These are phyloP conservation scores for Epichloe bromicola DNA, from an alignment of 2,329 filamentous ascomycete species.

Conservation along the genomic window DNA sequence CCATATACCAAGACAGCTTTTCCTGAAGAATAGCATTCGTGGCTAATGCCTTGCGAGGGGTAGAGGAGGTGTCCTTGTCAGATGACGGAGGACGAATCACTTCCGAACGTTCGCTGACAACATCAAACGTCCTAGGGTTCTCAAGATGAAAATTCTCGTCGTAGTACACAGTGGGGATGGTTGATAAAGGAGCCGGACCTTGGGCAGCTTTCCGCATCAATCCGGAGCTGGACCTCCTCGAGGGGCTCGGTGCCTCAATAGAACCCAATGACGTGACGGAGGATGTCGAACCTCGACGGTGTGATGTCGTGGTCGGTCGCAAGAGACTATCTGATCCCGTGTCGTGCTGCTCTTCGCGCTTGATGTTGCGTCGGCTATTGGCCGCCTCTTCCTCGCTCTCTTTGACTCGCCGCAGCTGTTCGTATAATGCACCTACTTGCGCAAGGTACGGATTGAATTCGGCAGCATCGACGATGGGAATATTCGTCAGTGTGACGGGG, in stretches of 20 bases:
- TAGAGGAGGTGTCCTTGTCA: slow-evolving; percentile 44
- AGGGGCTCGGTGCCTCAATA: slow-evolving; percentile 30
- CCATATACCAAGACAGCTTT: slow-evolving; percentile 99
- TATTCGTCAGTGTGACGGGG: slow-evolving; percentile 86
- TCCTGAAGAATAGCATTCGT: slow-evolving; percentile 97
- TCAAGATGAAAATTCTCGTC: slow-evolving; percentile 91
- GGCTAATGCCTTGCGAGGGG: slow-evolving; percentile 71
- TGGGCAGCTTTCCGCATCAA: slow-evolving; percentile 49
- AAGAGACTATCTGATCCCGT: slow-evolving; percentile 30
- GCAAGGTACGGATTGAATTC: slow-evolving; percentile 76
- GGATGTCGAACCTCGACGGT: slow-evolving; percentile 24
- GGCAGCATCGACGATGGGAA: slow-evolving; percentile 64
- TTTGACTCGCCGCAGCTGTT: slow-evolving; percentile 75
- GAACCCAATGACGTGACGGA: slow-evolving; percentile 38
- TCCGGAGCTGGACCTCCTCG: slow-evolving; percentile 32
- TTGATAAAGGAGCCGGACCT: slow-evolving; percentile 74
- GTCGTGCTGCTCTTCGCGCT: slow-evolving; percentile 30
- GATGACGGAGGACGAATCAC: slow-evolving; percentile 62
- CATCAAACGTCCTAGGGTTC: slow-evolving; percentile 90
- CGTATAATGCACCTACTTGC: slow-evolving; percentile 77
- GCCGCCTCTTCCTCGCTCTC: slow-evolving; percentile 56
- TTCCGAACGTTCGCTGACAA: slow-evolving; percentile 91
- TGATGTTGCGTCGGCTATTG: slow-evolving; percentile 27
- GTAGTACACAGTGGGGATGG: slow-evolving; percentile 87
- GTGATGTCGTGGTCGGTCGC: slow-evolving; percentile 24